Conservation (phyloP, 139 green algal genomes). For the Penium margaritaceum region DNA sequence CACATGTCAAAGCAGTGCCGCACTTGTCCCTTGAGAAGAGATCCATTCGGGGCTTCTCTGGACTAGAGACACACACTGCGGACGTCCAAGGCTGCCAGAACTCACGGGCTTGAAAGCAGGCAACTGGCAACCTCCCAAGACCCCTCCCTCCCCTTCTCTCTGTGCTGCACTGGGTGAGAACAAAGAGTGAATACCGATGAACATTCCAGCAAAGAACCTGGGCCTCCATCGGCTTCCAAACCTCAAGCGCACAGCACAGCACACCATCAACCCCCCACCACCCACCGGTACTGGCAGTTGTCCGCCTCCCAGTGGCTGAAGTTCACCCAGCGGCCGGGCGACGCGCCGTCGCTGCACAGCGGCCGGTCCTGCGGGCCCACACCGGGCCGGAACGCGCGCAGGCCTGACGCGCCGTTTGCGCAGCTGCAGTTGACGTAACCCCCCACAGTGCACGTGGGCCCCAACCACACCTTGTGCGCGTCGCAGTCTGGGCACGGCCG, state of each 20-base stretch:
- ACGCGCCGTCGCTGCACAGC: constrained; percentile 12
- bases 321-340: constrained; percentile 7
- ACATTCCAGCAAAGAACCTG: not conserved
- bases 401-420: not conserved
- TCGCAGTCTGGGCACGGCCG: not conserved
- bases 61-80: no score
- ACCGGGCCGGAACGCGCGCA: not conserved
- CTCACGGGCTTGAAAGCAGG: no score
- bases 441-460: not conserved
- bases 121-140: no score
- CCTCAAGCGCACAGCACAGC: not conserved
- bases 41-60: no score
- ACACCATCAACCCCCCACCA: not conserved
- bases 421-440: constrained; percentile 15
- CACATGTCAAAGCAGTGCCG: no score
- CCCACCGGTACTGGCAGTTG: constrained; percentile 26
- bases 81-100: no score
- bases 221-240: not conserved
- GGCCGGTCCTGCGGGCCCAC: constrained; percentile 1
- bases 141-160: no score
- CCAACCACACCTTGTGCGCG: not conserved
- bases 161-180: no score
- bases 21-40: no score
- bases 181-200: not conserved
- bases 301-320: constrained; percentile 28